Evolutionary conservation across 176 grass and related monocot genomes (phyloP).

Genomic region (Musa beccarii): DNA sequence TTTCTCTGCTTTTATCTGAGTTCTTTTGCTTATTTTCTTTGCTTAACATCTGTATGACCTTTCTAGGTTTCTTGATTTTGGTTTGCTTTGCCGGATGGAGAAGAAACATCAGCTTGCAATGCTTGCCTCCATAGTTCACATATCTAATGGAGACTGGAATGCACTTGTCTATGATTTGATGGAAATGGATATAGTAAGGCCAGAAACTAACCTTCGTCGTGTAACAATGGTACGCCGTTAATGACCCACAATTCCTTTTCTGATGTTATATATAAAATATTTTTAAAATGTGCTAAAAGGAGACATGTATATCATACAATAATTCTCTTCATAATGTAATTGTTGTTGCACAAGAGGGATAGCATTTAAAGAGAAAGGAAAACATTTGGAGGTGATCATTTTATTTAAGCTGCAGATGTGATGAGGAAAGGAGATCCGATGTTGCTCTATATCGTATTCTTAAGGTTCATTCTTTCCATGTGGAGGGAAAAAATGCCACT

Average conservation of each 20-base stretch:
- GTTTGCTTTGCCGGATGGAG: slow-evolving; percentile 90
- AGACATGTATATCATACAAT: not conserved
- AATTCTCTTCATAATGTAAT: not conserved
- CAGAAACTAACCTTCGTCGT: slow-evolving; percentile 64
- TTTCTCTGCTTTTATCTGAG: not conserved
- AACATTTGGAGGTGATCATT: not conserved
- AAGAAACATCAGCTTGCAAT: slow-evolving; percentile 87
- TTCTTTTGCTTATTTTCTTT: not conserved
- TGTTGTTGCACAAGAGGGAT: not conserved
- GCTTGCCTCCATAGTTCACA: slow-evolving; percentile 79
- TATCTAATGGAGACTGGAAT: slow-evolving; percentile 89
- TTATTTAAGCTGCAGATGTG: not conserved
- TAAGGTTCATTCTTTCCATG: not conserved
- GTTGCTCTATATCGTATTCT: not conserved
- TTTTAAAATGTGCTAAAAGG: not conserved
- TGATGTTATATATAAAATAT: not conserved
- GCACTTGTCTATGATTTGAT: slow-evolving; percentile 83
- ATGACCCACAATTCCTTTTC: not conserved
- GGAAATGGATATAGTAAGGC: slow-evolving; percentile 74
- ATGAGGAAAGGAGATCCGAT: not conserved
- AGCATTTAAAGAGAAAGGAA: not conserved
- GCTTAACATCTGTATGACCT: slow-evolving; percentile 17
- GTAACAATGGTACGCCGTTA: slow-evolving; percentile 64
- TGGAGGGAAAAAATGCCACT: not conserved
- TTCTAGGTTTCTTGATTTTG: slow-evolving; percentile 97